Evolutionary conservation across 2,329 filamentous ascomycete species (phyloP), one percentile per base, ranked within the genome.

Genomic region (Scortechinia acanthostroma): DNA sequence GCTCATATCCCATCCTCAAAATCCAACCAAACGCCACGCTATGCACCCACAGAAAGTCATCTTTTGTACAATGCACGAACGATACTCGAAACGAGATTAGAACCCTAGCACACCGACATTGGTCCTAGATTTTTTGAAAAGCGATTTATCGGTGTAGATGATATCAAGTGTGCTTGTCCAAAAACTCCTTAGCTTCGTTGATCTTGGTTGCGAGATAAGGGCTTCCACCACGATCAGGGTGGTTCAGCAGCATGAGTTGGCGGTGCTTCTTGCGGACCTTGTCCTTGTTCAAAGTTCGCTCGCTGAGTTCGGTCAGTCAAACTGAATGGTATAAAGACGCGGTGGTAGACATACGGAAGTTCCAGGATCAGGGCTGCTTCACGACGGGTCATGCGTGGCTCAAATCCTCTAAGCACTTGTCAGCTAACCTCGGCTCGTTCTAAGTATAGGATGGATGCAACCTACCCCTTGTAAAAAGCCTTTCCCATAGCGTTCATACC

Each of bases 161-260:
- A 53, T 30, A 59, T 43, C 51, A 53, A 15, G 55, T 48, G 45
- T 69, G 72, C 66, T 95, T 96, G 62, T 98, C 93, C 53, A 98
- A 63, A 51, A 97, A 80, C 63, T 97, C 91, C 67, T 98, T 98
- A 30, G 93, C 93, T 65, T 98, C 93, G 68, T 98, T 98, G 61
- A 98, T 86, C 67, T 98, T 98, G 45, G 91, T 96, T 14, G 93
- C 93, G 40, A 98, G 71, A 62, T 97, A 98, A 4, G 93, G 93
- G 60, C 90, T 96, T 30, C 93, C 93, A 52, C 93, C 93, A 60
- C 93, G 86, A 74, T 98, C 93, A 51, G 93, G 93, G 65, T 98
- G 93, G 74, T 98, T 98, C 52, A 95, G 74, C 46, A 98, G 80
- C 91, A 98, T 98, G 53, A 97, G 80, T 45, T 84, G 89, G 51